Percentiles rank a stretch among this genome's conserved stretches.
These are phyloP conservation scores for Dipteronia dyeriana DNA, from an alignment of 345 rosid genomes.

Conservation along the genomic window DNA sequence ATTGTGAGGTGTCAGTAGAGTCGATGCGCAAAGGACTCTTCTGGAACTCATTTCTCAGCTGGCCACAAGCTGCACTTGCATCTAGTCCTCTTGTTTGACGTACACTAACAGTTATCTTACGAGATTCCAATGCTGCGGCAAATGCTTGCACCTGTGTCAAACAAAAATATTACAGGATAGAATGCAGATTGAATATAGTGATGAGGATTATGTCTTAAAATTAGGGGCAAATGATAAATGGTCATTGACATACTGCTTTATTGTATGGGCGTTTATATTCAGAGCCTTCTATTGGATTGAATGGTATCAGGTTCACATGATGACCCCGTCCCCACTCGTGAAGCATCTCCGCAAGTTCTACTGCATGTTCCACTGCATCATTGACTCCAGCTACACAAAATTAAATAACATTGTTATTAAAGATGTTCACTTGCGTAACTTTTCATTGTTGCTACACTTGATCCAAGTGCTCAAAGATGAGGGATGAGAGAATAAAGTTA, in stretches of 20 bases:
- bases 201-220: conserved; percentile 5
- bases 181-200: background rate
- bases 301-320: conserved; percentile 93
- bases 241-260: conserved; percentile 57
- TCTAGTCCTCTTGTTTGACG: conserved; percentile 93
- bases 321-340: conserved; percentile 75
- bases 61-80: conserved; percentile 98
- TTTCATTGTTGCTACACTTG: background rate
- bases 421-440: background rate
- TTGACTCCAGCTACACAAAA: conserved; percentile 81
- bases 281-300: conserved; percentile 87
- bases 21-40: conserved; percentile 63
- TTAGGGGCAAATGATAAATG: conserved; percentile 1
- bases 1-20: conserved; percentile 33
- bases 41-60: conserved; percentile 91
- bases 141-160: conserved; percentile 69
- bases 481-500: background rate
- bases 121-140: conserved; percentile 68
- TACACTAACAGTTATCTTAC: conserved; percentile 68
- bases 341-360: conserved; percentile 82
- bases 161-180: conserved; percentile 7
- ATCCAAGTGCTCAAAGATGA: background rate
- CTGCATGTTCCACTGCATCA: conserved; percentile 74
- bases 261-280: conserved; percentile 79
- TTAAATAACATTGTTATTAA: conserved; percentile 9